phyloP scores from a whole-genome alignment of 2,329 filamentous ascomycete genomes.

The Phoma sp. region DNA sequence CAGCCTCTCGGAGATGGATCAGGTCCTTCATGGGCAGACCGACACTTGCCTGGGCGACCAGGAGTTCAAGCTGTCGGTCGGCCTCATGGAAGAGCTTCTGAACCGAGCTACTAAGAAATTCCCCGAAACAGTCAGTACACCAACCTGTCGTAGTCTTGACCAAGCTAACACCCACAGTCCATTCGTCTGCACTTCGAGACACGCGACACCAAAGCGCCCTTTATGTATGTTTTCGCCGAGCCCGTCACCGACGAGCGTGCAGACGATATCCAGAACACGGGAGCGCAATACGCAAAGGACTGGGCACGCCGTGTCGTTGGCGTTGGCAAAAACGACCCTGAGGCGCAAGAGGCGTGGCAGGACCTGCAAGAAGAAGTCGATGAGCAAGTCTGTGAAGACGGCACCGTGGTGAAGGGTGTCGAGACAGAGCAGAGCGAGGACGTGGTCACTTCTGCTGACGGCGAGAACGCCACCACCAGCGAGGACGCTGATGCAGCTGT shows the following conservation, averaged over 20 bases:
- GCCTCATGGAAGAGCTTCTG: slow-evolving; percentile 79
- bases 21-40: slow-evolving; percentile 79
- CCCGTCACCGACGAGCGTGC: slow-evolving; percentile 79
- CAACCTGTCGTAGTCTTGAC: no score
- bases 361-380: slow-evolving; percentile 41
- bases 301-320: slow-evolving; percentile 70
- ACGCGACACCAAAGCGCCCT: slow-evolving; percentile 63
- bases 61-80: slow-evolving; percentile 84
- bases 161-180: slow-evolving; percentile 54
- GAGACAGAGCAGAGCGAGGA: background rate
- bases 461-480: background rate
- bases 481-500: background rate
- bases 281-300: slow-evolving; percentile 68
- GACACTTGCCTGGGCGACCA: slow-evolving; percentile 73
- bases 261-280: slow-evolving; percentile 72
- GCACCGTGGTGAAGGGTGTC: slow-evolving; percentile 10
- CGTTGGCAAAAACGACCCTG: slow-evolving; percentile 34
- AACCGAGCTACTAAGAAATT: slow-evolving; percentile 76
- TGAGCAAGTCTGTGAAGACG: slow-evolving; percentile 39
- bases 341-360: slow-evolving; percentile 42
- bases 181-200: slow-evolving; percentile 85
- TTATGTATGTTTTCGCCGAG: slow-evolving; percentile 90
- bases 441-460: background rate
- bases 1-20: slow-evolving; percentile 83
- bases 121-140: slow-evolving; percentile 63